Evolutionary conservation across 1,139 yeast species (phyloP).

Genomic region (Debaryomyces udenii): DNA sequence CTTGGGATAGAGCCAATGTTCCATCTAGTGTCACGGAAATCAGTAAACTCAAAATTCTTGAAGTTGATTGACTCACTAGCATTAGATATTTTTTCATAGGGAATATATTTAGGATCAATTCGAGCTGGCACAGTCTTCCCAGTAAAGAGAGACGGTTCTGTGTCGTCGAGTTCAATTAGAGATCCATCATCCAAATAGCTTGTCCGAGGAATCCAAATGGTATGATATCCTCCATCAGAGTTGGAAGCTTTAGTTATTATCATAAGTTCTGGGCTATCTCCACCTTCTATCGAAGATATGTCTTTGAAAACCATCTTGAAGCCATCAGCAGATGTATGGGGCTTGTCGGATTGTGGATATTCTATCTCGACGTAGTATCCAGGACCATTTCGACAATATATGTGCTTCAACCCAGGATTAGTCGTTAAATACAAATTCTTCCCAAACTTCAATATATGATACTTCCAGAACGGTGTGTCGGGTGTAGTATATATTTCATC

Average conservation of each 20-base stretch:
- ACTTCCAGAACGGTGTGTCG: slow-evolving; percentile 57
- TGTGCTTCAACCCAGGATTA: slow-evolving; percentile 58
- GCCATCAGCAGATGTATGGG: slow-evolving; percentile 22
- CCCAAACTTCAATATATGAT: slow-evolving; percentile 55
- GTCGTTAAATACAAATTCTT: slow-evolving; percentile 57
- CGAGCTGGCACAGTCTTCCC: slow-evolving; percentile 33
- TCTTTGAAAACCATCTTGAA: slow-evolving; percentile 38
- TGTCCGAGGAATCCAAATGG: slow-evolving; percentile 6
- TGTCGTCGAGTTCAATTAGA: slow-evolving; percentile 1
- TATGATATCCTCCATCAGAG: slow-evolving; percentile 6
- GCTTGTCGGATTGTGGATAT: slow-evolving; percentile 17
- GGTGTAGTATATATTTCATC: slow-evolving; percentile 9
- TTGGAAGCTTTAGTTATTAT: slow-evolving; percentile 29
- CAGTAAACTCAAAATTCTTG: slow-evolving; percentile 36
- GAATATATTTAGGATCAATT: slow-evolving; percentile 28
- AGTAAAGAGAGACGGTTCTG: slow-evolving; percentile 21
- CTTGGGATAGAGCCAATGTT: slow-evolving; percentile 52
- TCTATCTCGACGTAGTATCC: slow-evolving; percentile 54
- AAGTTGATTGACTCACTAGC: slow-evolving; percentile 18
- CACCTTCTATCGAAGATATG: slow-evolving; percentile 22
- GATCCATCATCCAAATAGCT: slow-evolving; percentile 6
- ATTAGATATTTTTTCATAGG: slow-evolving; percentile 17
- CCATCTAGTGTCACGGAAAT: slow-evolving; percentile 36
- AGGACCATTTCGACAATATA: slow-evolving; percentile 59
- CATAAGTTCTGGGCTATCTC: slow-evolving; percentile 31